These are phyloP conservation scores for Penicillium manginii DNA, from an alignment of 495 filamentous ascomycete species.

Conservation along the genomic window DNA sequence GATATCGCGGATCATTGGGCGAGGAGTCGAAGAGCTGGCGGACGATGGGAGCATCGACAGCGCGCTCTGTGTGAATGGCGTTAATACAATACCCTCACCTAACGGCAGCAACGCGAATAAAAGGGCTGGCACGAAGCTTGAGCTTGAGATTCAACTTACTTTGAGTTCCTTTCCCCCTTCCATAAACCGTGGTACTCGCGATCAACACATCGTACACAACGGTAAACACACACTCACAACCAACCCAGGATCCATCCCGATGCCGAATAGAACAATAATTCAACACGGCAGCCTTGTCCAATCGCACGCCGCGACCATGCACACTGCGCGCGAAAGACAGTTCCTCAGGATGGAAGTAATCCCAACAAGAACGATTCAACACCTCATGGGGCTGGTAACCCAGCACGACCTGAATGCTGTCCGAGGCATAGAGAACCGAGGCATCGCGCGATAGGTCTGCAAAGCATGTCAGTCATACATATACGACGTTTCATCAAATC, in stretches of 20 bases:
- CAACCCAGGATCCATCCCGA: slow-evolving; percentile 71
- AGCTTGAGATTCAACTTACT: slow-evolving; percentile 56
- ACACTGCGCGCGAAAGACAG: slow-evolving; percentile 73
- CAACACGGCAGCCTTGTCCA: slow-evolving; percentile 85
- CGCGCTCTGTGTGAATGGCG: slow-evolving; percentile 64
- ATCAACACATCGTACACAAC: slow-evolving; percentile 87
- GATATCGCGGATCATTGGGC: slow-evolving; percentile 82
- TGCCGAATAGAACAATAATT: slow-evolving; percentile 76
- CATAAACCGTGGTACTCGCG: slow-evolving; percentile 81
- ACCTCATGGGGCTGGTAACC: slow-evolving; percentile 80
- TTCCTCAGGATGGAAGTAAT: slow-evolving; percentile 85
- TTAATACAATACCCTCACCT: not conserved
- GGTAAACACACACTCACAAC: slow-evolving; percentile 89
- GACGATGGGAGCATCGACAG: slow-evolving; percentile 77
- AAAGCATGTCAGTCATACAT: slow-evolving; percentile 1
- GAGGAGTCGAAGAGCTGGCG: slow-evolving; percentile 80
- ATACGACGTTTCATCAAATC: not conserved
- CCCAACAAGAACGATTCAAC: slow-evolving; percentile 76
- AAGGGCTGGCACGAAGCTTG: not conserved
- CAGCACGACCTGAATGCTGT: slow-evolving; percentile 80
- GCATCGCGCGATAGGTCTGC: slow-evolving; percentile 76
- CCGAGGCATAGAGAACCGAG: slow-evolving; percentile 80
- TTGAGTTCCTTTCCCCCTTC: slow-evolving; percentile 67
- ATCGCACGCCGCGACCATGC: slow-evolving; percentile 71
- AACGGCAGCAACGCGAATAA: not conserved